Base-by-base conservation (phyloP, 2,329 filamentous ascomycete species). In the Aureobasidium sp. region DNA sequence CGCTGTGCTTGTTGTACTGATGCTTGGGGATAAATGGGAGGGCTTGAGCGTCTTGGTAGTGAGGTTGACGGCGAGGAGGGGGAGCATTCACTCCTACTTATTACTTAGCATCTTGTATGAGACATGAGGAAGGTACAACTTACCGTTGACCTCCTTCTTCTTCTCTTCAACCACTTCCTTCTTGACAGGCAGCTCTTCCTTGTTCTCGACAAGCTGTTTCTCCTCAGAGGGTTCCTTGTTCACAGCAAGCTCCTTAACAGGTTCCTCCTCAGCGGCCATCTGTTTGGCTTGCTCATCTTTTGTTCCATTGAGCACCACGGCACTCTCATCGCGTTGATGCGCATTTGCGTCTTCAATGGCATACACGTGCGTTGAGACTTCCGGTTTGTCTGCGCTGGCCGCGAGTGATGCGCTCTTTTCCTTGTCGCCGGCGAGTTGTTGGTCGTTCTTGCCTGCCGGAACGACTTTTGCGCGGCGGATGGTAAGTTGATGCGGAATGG, bases 401-500 rank as follows among this genome's bases (percentile, higher is more conserved):
- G 42, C 2, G 21, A 9, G 42, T 34, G 54, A 29, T 48, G 54
- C 42, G 32, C 34, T 58, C 42, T 58, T 58, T 47, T 11, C 30
- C 54, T 48, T 58, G 54, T 58, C 54, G 32, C n/a, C 25, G 42
- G 42, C 39, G 25, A 21, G 3, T 30, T 58, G 54, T 39, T 48
- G 54, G 54, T 61, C 39, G 47, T 21, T 51, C 59, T 61, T 61
- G 37, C 39, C 47, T 32, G 36, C 36, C 16, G 42, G 36, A 25
- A 29, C 48, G 42, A 53, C 49, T 53, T 53, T 55, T 54, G 49
- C 59, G 59, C 42, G 59, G 42, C 59, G 59, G 48, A 47, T 5
- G n/a, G 42, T 37, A 6, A 61, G 50, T 49, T 55, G 59, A 27
- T 53, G 59, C 13, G 59, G 59, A 34, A 61, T 61, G 41, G 49